Evolutionary conservation across 2,329 filamentous ascomycete genomes (phyloP), one percentile per base, ranked within the genome.

Genomic region (Alternaria dauci): DNA sequence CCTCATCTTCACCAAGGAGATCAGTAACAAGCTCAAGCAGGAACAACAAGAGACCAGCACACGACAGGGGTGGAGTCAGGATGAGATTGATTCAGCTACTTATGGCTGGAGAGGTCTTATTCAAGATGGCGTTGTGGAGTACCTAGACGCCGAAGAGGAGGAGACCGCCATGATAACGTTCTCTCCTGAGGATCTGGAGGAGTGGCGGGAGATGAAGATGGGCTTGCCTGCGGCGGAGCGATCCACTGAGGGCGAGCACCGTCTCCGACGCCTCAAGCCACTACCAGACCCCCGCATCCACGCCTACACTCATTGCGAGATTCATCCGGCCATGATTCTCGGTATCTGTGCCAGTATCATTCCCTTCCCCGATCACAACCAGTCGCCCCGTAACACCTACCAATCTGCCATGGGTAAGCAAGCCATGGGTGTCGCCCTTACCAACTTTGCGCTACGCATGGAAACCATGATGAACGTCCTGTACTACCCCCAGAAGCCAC

Each of bases 371-470:
- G 95, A 99, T 82, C 95, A 99, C 83, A 99, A 99, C 78, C 92
- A 96, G 87, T 98, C 94, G 65, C 95, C 95, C 68, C 91, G 95
- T 91, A 99, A 99, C 78, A 98, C 94, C 4, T 99, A 97, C 80
- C 94, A 98, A 82, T 97, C 94, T 73, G 95, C 95, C 77, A 99
- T 99, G 95, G 95, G 96, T 84, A 99, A 99, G 82, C 95, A 99
- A 87, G 95, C 95, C 64, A 99, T 99, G 96, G 95, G 96, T 76
- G 94, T 98, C 72, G 97, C 97, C 83, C 85, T 99, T 58, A 99
- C 96, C 12, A 99, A 99, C 78, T 99, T 96, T 79, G 90, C 92
- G 41, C 89, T 94, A 63, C 93, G 95, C 66, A 98, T 99, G 94
- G 95, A 99, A 76, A 99, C 95, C 5, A 99, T 99, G 95, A 91